Evolutionary conservation across 1,139 yeast genomes (phyloP).

Genomic region (Yamadazyma diospyri): DNA sequence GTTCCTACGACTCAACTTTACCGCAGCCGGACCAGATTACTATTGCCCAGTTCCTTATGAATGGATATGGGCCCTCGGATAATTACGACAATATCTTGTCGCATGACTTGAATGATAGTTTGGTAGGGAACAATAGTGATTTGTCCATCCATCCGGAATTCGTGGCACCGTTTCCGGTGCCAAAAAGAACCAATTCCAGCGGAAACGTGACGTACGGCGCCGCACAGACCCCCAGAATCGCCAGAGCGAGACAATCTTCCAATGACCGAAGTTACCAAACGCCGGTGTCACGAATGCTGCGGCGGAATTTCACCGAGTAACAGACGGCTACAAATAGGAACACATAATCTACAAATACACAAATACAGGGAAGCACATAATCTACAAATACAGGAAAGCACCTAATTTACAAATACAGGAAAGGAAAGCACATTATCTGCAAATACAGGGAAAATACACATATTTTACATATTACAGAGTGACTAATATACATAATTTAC

Average conservation of each 20-base stretch:
- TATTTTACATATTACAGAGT: too few relatives aligned
- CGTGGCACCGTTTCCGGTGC: conserved; percentile 20
- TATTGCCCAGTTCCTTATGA: conserved; percentile 35
- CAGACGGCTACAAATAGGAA: not conserved
- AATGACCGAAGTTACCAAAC: conserved; percentile 42
- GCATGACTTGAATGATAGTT: conserved; percentile 25
- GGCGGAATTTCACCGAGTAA: conserved; percentile 17
- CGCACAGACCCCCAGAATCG: conserved; percentile 36
- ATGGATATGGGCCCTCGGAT: conserved; percentile 26
- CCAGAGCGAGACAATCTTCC: conserved; percentile 35
- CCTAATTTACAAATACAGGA: too few relatives aligned
- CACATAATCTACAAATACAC: too few relatives aligned
- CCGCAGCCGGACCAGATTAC: conserved; percentile 13
- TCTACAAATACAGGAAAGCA: too few relatives aligned
- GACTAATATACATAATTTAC: too few relatives aligned
- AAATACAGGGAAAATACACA: too few relatives aligned
- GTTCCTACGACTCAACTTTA: not conserved
- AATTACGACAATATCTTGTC: conserved; percentile 14
- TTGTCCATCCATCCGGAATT: conserved; percentile 29
- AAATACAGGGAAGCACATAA: too few relatives aligned
- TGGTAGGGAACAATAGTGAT: conserved; percentile 25
- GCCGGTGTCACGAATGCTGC: conserved; percentile 38
- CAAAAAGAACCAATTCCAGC: conserved; percentile 12
- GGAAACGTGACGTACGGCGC: conserved; percentile 6
- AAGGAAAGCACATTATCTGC: too few relatives aligned